phyloP scores from a whole-genome alignment of 2,329 filamentous ascomycete genomes.

The Fusarium sp. region DNA sequence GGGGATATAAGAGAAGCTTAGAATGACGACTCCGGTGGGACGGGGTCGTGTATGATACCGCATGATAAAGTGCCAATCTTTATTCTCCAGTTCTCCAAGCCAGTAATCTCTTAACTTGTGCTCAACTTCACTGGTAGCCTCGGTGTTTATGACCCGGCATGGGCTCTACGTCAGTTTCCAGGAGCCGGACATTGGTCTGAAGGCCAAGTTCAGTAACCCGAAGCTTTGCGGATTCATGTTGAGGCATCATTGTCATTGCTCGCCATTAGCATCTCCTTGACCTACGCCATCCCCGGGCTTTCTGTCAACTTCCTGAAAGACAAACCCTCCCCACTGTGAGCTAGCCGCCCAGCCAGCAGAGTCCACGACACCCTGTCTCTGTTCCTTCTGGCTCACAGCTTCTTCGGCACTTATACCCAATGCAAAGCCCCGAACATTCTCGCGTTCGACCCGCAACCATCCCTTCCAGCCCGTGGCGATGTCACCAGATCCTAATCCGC shows the following conservation, averaged over 20 bases:
- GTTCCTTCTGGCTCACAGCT: slow-evolving; percentile 58
- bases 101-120: background rate
- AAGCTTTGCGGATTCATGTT: background rate
- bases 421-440: slow-evolving; percentile 57
- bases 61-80: background rate
- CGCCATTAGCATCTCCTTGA: background rate
- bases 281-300: background rate
- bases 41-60: background rate
- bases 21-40: background rate
- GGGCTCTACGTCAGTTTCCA: slow-evolving; percentile 14
- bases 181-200: background rate
- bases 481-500: slow-evolving; percentile 55
- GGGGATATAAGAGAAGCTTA: slow-evolving; percentile 1
- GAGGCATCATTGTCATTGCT: background rate
- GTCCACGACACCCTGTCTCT: slow-evolving; percentile 58
- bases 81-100: background rate
- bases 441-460: slow-evolving; percentile 66
- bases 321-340: slow-evolving; percentile 65
- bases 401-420: slow-evolving; percentile 59
- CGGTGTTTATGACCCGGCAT: background rate
- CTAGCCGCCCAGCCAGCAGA: slow-evolving; percentile 61
- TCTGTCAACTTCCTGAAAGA: slow-evolving; percentile 51
- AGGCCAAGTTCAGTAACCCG: slow-evolving; percentile 1
- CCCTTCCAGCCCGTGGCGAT: slow-evolving; percentile 58
- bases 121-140: slow-evolving; percentile 2